phyloP scores from a whole-genome alignment of 1,139 yeast genomes.

The Candida sp. region DNA sequence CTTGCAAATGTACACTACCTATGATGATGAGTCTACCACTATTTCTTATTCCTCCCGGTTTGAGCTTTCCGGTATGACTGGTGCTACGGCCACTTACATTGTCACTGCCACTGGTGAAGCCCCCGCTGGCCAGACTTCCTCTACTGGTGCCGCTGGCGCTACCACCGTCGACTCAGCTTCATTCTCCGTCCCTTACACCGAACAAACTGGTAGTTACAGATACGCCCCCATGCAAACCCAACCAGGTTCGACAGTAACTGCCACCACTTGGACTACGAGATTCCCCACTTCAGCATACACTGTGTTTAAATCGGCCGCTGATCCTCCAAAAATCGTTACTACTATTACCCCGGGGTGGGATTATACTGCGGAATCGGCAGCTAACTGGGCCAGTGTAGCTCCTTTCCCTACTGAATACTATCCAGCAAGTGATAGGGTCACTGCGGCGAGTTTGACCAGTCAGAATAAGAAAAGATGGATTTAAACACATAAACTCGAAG shows the following conservation, averaged over 20 bases:
- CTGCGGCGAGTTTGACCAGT: no score
- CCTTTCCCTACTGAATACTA: slow-evolving; percentile 57
- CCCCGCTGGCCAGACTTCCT: slow-evolving; percentile 25
- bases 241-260: slow-evolving; percentile 70
- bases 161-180: slow-evolving; percentile 27
- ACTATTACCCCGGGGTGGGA: slow-evolving; percentile 85
- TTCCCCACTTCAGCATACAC: slow-evolving; percentile 69
- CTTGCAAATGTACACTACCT: slow-evolving; percentile 57
- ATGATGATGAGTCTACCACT: slow-evolving; percentile 46
- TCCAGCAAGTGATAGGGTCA: slow-evolving; percentile 37
- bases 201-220: slow-evolving; percentile 71
- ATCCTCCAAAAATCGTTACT: slow-evolving; percentile 47
- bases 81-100: slow-evolving; percentile 36
- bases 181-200: slow-evolving; percentile 56
- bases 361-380: slow-evolving; percentile 60
- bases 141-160: slow-evolving; percentile 22
- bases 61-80: slow-evolving; percentile 65
- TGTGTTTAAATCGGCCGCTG: slow-evolving; percentile 39
- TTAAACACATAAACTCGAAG: neutral
- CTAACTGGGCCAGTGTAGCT: slow-evolving; percentile 67
- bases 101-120: slow-evolving; percentile 25
- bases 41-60: slow-evolving; percentile 74
- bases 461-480: slow-evolving; percentile 39
- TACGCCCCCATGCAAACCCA: slow-evolving; percentile 92
- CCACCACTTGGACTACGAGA: slow-evolving; percentile 57